Conservation (phyloP, 495 filamentous ascomycete species). For the Tuber calosporum region DNA sequence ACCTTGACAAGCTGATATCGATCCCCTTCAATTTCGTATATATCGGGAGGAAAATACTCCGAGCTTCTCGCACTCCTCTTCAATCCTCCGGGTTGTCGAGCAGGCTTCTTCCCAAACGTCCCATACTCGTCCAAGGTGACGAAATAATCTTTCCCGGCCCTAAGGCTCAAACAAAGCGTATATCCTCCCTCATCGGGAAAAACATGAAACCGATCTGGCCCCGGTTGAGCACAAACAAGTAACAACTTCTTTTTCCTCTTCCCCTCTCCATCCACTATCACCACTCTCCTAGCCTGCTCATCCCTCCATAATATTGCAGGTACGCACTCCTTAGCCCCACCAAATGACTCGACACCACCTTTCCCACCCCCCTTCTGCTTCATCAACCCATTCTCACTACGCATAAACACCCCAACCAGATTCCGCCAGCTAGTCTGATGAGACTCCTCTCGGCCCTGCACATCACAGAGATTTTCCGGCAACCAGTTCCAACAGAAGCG, state of each 20-base stretch:
- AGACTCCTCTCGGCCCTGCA: constrained; percentile 33
- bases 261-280: not conserved
- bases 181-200: constrained; percentile 16
- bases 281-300: constrained; percentile 2
- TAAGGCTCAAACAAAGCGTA: constrained; percentile 24
- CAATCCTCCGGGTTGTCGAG: constrained; percentile 20
- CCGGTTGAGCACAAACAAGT: constrained; percentile 37
- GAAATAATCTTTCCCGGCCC: constrained; percentile 22
- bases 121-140: constrained; percentile 35
- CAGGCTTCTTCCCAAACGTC: constrained; percentile 25
- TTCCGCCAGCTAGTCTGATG: constrained; percentile 41
- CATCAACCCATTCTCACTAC: constrained; percentile 40
- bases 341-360: constrained; percentile 39
- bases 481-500: constrained; percentile 35
- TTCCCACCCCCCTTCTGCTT: constrained; percentile 30
- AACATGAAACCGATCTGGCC: constrained; percentile 32
- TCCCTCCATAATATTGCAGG: constrained; percentile 28
- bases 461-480: constrained; percentile 30
- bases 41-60: constrained; percentile 33
- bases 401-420: constrained; percentile 40
- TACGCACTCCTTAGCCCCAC: constrained; percentile 25
- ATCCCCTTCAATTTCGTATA: constrained; percentile 36
- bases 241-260: constrained; percentile 24
- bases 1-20: constrained; percentile 36
- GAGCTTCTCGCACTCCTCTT: constrained; percentile 17